Conservation (phyloP, 805 yeast genomes). For the Ogataea haglerorum region DNA sequence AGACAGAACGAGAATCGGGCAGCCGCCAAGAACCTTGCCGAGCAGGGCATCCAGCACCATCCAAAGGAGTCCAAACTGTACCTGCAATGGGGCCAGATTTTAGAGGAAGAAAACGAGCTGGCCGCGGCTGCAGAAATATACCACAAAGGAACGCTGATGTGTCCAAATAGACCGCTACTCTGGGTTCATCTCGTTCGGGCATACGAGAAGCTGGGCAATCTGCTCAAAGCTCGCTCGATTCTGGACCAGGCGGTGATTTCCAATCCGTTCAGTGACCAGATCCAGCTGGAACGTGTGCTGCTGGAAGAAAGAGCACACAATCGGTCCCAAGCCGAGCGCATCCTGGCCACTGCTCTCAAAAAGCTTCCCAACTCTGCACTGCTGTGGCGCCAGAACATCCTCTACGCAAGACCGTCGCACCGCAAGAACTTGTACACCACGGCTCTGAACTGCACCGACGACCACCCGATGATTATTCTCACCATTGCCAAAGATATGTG, state of each 20-base stretch:
- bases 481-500: slow-evolving; percentile 68
- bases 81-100: slow-evolving; percentile 61
- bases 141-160: slow-evolving; percentile 44
- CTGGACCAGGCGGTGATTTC: slow-evolving; percentile 63
- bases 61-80: slow-evolving; percentile 52
- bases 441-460: slow-evolving; percentile 66
- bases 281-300: slow-evolving; percentile 57
- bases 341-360: slow-evolving; percentile 57
- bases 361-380: slow-evolving; percentile 53
- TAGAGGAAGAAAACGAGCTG: slow-evolving; percentile 28
- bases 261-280: slow-evolving; percentile 44
- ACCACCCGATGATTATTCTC: slow-evolving; percentile 54
- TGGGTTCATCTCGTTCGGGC: slow-evolving; percentile 54
- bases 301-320: slow-evolving; percentile 56
- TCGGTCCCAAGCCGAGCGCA: slow-evolving; percentile 46
- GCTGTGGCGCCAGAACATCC: slow-evolving; percentile 65
- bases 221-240: slow-evolving; percentile 64
- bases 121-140: slow-evolving; percentile 46
- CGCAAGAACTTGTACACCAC: slow-evolving; percentile 59
- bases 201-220: slow-evolving; percentile 43
- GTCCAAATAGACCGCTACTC: slow-evolving; percentile 39
- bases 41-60: slow-evolving; percentile 46
- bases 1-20: slow-evolving; percentile 37
- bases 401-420: slow-evolving; percentile 38
- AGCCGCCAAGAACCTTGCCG: slow-evolving; percentile 39